Evolutionary conservation across 805 yeast species (phyloP).

Genomic region (Metschnikowia aberdeeniae): DNA sequence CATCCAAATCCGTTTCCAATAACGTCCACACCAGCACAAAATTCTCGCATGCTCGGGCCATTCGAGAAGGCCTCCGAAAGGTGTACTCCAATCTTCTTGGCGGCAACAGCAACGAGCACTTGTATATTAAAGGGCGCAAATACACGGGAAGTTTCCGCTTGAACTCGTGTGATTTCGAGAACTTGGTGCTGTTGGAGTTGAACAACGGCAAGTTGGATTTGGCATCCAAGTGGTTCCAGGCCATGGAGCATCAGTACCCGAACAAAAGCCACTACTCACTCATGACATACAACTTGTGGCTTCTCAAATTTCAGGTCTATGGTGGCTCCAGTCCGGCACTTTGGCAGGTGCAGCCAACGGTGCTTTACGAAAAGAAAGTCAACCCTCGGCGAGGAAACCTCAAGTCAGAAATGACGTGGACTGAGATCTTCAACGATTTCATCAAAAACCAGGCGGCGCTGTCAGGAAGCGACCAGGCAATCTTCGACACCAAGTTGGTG

Average conservation of each 20-base stretch:
- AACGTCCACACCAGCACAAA: not conserved
- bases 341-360: constrained; percentile 28
- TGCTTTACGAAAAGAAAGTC: constrained; percentile 15
- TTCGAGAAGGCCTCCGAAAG: constrained; percentile 13
- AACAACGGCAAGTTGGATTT: constrained; percentile 36
- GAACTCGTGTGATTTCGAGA: constrained; percentile 31
- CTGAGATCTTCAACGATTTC: constrained; percentile 23
- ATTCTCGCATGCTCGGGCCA: constrained; percentile 11
- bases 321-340: constrained; percentile 30
- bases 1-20: constrained; percentile 4
- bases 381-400: constrained; percentile 21
- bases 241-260: constrained; percentile 26
- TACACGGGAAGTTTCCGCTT: not conserved
- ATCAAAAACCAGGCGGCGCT: constrained; percentile 10
- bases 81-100: constrained; percentile 14
- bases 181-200: constrained; percentile 33
- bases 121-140: constrained; percentile 7
- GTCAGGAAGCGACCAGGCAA: constrained; percentile 5
- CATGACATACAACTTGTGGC: constrained; percentile 36
- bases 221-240: constrained; percentile 37
- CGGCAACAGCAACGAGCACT: constrained; percentile 4
- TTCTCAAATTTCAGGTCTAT: constrained; percentile 27
- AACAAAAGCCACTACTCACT: constrained; percentile 7
- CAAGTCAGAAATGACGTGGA: constrained; percentile 18
- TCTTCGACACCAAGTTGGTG: constrained; percentile 22